These are phyloP conservation scores for Phaeosphaeriaceae sp. DNA, from an alignment of 2,329 filamentous ascomycete species.

Conservation along the genomic window DNA sequence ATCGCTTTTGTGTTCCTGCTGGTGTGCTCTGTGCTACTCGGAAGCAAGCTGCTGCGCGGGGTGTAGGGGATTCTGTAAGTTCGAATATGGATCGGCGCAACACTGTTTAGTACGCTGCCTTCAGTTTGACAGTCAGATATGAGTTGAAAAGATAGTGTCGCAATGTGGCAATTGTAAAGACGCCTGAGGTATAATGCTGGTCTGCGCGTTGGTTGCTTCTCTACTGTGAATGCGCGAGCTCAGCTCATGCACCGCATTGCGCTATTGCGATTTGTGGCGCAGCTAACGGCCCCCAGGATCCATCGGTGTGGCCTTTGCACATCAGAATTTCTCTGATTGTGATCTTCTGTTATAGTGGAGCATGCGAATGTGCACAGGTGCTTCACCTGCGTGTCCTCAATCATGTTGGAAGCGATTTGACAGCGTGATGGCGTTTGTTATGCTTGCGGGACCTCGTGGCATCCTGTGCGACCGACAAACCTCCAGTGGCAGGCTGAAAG, in stretches of 20 bases:
- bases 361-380: neutral
- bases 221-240: neutral
- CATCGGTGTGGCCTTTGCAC: neutral
- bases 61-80: neutral
- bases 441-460: neutral
- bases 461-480: neutral
- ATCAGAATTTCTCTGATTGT: neutral
- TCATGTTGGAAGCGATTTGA: neutral
- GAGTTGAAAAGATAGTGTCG: neutral
- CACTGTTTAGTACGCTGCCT: neutral
- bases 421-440: neutral
- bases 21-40: neutral
- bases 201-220: neutral
- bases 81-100: neutral
- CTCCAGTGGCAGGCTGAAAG: neutral
- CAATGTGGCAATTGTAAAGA: neutral
- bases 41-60: neutral
- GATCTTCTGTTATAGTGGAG: neutral
- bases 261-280: conserved; percentile 1
- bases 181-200: conserved; percentile 3
- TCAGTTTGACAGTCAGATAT: neutral
- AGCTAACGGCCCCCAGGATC: conserved; percentile 1
- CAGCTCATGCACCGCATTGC: conserved; percentile 3
- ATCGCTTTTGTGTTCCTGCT: conserved; percentile 6
- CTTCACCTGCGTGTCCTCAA: neutral